Base-by-base conservation (phyloP, 495 filamentous ascomycete genomes). In the Lineolata rhizophorae region DNA sequence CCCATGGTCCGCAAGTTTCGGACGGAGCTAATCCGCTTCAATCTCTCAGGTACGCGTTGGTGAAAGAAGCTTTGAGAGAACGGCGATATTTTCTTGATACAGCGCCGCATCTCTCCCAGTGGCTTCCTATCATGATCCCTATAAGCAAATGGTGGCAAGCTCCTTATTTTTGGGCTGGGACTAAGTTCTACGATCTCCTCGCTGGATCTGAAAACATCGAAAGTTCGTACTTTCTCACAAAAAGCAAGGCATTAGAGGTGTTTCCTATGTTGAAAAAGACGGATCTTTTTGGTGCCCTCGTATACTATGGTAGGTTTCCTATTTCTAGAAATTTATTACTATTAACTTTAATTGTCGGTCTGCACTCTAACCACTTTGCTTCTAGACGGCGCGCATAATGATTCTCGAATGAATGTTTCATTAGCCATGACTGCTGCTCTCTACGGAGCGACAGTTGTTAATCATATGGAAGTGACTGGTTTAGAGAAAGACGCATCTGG, bases 391-490 rank as follows among this genome's bases (percentile, higher is more conserved):
- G 83, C 83, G 2, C 87, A 97, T 58, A 97, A 95, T 47, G 87
- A 97, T 52, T 94, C 87, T 16, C 68, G 87, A 31, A 97, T 97
- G 87, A 97, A 97, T 43, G 81, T 94, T 25, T 90, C 84, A 5
- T 58, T 95, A 29, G 85, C 78, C 6, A 85, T 92, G 75, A 97
- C 87, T 13, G 85, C 84, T 9, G 87, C 87, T 1, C 60, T 94
- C 20, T 94, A 93, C 45, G 87, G 87, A 27, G 68, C 72, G 27
- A 95, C 85, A 2, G 72, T 97, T 13, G 74, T 90, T 30, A 95
- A 93, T 50, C 81, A 97, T 52, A 54, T 85, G 45, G 81, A 95
- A 54, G 83, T 95, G 32, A 91, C 70, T 1, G 64, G 66, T 16
- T 58, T 97, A 27, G 62, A 73, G 35, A 95, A 93, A 50, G 78